phyloP scores from a whole-genome alignment of 768 basidiomycete genomes.

The Tephrocybe sp. region DNA sequence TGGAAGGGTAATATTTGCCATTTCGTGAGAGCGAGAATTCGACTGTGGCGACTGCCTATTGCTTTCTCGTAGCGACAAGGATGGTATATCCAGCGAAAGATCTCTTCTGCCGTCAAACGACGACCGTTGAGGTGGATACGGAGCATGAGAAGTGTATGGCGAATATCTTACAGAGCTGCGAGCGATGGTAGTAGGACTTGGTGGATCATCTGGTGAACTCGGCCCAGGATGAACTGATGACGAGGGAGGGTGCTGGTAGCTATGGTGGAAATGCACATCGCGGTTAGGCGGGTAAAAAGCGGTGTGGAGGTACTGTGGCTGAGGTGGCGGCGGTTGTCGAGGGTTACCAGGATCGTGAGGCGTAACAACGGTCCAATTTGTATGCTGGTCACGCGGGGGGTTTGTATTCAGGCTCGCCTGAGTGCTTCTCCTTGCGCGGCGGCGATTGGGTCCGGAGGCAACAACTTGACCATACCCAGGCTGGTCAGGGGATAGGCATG shows the following conservation, averaged over 20 bases:
- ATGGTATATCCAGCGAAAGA: slow-evolving; percentile 33
- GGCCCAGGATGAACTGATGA: slow-evolving; percentile 4
- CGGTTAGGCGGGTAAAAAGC: slow-evolving; percentile 13
- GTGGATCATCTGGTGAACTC: slow-evolving; percentile 12
- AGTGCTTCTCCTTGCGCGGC: slow-evolving; percentile 55
- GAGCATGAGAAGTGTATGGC: slow-evolving; percentile 23
- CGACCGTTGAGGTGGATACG: slow-evolving; percentile 23
- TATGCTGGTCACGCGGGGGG: slow-evolving; percentile 16
- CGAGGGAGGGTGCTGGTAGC: slow-evolving; percentile 12
- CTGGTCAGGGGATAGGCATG: slow-evolving; percentile 82
- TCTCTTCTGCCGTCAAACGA: slow-evolving; percentile 18
- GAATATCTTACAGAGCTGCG: slow-evolving; percentile 23
- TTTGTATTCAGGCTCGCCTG: slow-evolving; percentile 30
- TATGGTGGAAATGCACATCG: slow-evolving; percentile 13
- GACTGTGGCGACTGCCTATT: slow-evolving; percentile 2
- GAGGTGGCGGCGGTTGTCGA: slow-evolving; percentile 7
- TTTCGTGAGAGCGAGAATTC: not conserved
- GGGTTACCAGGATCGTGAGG: slow-evolving; percentile 19
- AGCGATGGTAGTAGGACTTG: slow-evolving; percentile 7
- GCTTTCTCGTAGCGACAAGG: slow-evolving; percentile 22
- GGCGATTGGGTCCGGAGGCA: slow-evolving; percentile 53
- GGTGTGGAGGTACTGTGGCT: slow-evolving; percentile 12
- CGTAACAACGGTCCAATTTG: slow-evolving; percentile 48
- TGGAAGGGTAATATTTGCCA: slow-evolving; percentile 37
- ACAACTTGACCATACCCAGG: slow-evolving; percentile 86